Base-by-base conservation (phyloP, 768 basidiomycete genomes). In the Rhizopogon salebrosus region DNA sequence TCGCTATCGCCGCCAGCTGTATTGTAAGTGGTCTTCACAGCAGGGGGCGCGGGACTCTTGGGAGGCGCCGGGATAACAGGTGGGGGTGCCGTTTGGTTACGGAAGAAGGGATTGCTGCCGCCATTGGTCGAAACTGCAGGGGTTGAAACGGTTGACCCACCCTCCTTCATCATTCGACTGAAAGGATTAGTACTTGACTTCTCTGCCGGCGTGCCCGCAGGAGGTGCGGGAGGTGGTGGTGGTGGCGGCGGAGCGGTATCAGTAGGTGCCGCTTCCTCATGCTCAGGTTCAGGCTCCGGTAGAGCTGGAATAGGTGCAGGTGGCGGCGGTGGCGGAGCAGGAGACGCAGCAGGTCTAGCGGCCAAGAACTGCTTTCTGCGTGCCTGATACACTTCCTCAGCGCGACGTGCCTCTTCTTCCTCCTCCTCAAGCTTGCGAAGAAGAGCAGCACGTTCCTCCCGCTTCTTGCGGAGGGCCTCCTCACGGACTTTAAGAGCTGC, bases 141-240 rank as follows among this genome's bases (percentile, higher is more conserved):
- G 1, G 72, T 40, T 10, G 72, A 56, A 24, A 73, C 55, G 34
- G 71, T 45, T 18, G 72, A 56, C 0, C 72, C 70, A 10, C 74
- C 78, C 45, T 79, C 76, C 53, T 78, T 78, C 57, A 82, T 76
- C 38, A 92, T 60, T 11, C 80, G 79, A 67, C 81, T 88, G 67
- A 95, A 95, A 0, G 92, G 92, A 66, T 94, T 94, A 8, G 82
- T 90, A 48, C 74, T 76, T 4, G 82, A 73, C 59, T 83, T 84
- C 36, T 65, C 48, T 18, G 49, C 49, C 36, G 75, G 63, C 31
- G 62, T 58, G 6, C 66, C 41, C 31, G 64, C 53, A 29, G 71
- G 62, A 0, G 64, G 60, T 1, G 62, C 56, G 6, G 70, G 60
- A 0, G 62, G 60, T 0, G 69, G 67, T 0, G 67, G 57, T 0